phyloP scores from a whole-genome alignment of 176 grass and related monocot species.

The Poa pratensis region DNA sequence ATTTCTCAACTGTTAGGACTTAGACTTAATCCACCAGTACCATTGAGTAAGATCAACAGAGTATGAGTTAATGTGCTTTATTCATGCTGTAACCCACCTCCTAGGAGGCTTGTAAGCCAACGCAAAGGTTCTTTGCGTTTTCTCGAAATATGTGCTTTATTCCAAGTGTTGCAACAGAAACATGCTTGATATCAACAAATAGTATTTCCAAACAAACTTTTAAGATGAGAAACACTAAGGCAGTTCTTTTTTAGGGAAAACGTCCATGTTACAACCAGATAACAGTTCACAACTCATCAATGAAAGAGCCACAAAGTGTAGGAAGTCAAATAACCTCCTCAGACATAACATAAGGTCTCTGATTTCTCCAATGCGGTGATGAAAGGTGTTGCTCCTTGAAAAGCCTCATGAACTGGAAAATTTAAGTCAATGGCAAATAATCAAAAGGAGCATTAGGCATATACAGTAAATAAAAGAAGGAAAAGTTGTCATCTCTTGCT shows the following conservation, averaged over 20 bases:
- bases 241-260: not conserved
- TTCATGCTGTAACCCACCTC: not conserved
- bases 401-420: constrained; percentile 90
- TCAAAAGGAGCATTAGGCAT: constrained; percentile 3
- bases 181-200: constrained; percentile 20
- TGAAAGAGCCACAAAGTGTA: constrained; percentile 15
- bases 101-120: too few species aligned
- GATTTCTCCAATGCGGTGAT: constrained; percentile 91
- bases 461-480: constrained; percentile 13
- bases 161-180: constrained; percentile 27
- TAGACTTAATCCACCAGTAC: not conserved
- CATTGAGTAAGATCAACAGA: not conserved
- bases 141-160: not conserved
- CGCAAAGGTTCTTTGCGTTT: too few species aligned
- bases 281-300: constrained; percentile 16
- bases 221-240: constrained; percentile 27
- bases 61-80: not conserved
- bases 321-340: constrained; percentile 62
- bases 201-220: constrained; percentile 1
- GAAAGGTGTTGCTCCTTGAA: constrained; percentile 95
- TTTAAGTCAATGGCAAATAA: not conserved
- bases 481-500: not conserved
- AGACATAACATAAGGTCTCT: constrained; percentile 94
- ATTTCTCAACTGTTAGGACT: not conserved
- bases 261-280: constrained; percentile 5